Percentiles rank a stretch among this genome's conserved stretches.
These are phyloP conservation scores for Spathaspora arborariae DNA, from an alignment of 805 yeast species.

Conservation along the genomic window DNA sequence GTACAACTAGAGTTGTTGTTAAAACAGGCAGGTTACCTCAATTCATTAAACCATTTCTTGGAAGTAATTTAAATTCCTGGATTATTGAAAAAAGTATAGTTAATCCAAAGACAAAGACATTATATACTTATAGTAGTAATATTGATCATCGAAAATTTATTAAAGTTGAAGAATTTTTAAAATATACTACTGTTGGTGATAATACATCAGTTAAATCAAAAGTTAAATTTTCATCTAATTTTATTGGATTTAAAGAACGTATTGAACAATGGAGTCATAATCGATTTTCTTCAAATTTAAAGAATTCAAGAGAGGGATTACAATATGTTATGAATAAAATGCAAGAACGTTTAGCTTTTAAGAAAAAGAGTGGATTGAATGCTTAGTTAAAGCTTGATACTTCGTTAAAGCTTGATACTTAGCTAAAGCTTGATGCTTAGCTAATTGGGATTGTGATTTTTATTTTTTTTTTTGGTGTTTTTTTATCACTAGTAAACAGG, in stretches of 20 bases:
- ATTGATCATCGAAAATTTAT: conserved; percentile 79
- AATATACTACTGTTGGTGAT: conserved; percentile 37
- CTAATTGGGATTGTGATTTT: not conserved
- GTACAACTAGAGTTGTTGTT: conserved; percentile 68
- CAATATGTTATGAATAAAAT: conserved; percentile 69
- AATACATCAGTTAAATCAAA: conserved; percentile 49
- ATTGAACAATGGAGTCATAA: conserved; percentile 81
- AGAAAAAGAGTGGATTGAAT: not conserved
- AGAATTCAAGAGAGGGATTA: conserved; percentile 68
- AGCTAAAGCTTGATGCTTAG: not conserved
- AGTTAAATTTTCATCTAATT: conserved; percentile 71
- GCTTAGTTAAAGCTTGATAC: not conserved
- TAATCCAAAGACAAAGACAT: conserved; percentile 51
- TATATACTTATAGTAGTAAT: conserved; percentile 74
- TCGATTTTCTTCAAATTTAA: conserved; percentile 64
- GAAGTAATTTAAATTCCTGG: conserved; percentile 70
- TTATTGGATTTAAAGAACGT: conserved; percentile 61
- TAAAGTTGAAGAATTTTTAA: conserved; percentile 72
- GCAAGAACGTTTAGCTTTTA: conserved; percentile 21
- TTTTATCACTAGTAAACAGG: not conserved
- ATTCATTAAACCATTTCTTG: conserved; percentile 74
- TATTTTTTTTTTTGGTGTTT: not conserved
- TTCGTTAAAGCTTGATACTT: too few species aligned
- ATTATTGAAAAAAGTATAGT: conserved; percentile 75
- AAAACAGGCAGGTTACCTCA: conserved; percentile 79